Conservation (phyloP, 2,329 filamentous ascomycete species). For the Penicillium palitans region DNA sequence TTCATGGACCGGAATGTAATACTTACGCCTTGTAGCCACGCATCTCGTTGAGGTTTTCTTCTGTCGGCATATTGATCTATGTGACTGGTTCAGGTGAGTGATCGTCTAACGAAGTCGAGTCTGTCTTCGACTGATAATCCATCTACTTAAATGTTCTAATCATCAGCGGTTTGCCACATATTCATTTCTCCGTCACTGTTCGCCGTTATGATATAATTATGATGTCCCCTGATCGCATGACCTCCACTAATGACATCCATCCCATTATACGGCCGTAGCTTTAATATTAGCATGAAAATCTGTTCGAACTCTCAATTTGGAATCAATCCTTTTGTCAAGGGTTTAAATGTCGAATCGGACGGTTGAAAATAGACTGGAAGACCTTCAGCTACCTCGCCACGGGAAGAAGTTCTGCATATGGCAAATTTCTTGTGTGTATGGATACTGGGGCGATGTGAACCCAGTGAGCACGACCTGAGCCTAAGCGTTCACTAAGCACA, state of each 20-base stretch:
- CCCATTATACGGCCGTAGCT: not conserved
- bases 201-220: not conserved
- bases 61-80: not conserved
- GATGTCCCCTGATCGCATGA: not conserved
- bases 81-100: not conserved
- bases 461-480: not conserved
- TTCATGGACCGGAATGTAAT: not conserved
- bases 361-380: not conserved
- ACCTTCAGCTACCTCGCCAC: not conserved
- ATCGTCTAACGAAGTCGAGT: not conserved
- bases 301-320: not conserved
- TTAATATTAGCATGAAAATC: too few species aligned
- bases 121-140: not conserved
- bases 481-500: not conserved
- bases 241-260: not conserved
- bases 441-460: not conserved
- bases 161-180: not conserved
- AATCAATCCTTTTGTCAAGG: not conserved
- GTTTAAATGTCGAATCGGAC: too few species aligned
- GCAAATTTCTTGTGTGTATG: not conserved
- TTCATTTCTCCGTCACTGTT: not conserved
- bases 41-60: not conserved
- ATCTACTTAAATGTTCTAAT: not conserved
- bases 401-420: not conserved
- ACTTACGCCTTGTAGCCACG: conserved; percentile 6